Evolutionary conservation across 768 basidiomycete genomes (phyloP).

Genomic region (Russula lepida): DNA sequence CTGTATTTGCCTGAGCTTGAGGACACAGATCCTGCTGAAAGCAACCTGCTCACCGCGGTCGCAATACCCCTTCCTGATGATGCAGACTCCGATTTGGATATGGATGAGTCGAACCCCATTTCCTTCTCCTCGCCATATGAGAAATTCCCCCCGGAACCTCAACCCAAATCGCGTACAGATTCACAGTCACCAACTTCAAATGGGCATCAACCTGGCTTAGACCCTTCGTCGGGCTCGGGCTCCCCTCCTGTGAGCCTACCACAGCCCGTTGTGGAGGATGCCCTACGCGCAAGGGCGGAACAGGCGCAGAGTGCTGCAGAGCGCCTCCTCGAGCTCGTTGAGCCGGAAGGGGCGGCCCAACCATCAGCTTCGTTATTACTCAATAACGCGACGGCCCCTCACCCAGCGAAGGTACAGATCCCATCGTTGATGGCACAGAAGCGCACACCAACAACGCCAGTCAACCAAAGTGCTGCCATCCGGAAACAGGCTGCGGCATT

Average conservation of each 20-base stretch:
- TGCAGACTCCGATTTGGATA: constrained; percentile 58
- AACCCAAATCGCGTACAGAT: constrained; percentile 32
- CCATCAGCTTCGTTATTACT: constrained; percentile 13
- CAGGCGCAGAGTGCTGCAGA: constrained; percentile 93
- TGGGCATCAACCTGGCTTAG: constrained; percentile 36
- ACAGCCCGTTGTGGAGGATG: constrained; percentile 68
- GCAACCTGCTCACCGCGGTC: constrained; percentile 58
- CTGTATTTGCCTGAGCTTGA: constrained; percentile 32
- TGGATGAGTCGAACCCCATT: constrained; percentile 49
- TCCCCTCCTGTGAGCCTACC: constrained; percentile 34
- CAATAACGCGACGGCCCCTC: constrained; percentile 29
- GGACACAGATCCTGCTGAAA: constrained; percentile 34
- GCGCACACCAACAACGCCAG: constrained; percentile 54
- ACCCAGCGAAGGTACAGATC: constrained; percentile 34
- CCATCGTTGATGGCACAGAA: constrained; percentile 29
- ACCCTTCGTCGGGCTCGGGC: constrained; percentile 53
- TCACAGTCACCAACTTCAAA: constrained; percentile 50
- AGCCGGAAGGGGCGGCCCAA: constrained; percentile 47
- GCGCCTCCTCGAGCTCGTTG: constrained; percentile 76
- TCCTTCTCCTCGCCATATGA: constrained; percentile 68
- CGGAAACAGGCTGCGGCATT: constrained; percentile 73
- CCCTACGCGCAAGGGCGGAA: constrained; percentile 75
- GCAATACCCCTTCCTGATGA: constrained; percentile 68
- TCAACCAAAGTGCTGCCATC: constrained; percentile 45
- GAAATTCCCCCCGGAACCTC: constrained; percentile 32